Conservation (phyloP, 257 asterid genomes). For the Solanum tarapatanum region DNA sequence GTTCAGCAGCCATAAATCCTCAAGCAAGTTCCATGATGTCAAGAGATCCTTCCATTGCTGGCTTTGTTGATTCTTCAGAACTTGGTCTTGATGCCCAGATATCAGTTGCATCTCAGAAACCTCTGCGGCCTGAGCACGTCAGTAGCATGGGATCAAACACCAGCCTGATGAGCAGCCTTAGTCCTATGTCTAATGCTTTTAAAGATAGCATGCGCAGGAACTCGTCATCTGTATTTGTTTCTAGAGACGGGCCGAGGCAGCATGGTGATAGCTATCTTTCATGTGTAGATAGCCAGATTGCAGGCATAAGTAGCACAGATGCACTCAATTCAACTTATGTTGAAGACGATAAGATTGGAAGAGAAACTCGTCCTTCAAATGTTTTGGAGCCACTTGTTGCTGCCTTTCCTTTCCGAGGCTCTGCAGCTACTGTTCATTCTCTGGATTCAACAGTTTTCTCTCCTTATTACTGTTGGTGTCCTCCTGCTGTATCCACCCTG, state of each 20-base stretch:
- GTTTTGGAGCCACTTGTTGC: slow-evolving; percentile 23
- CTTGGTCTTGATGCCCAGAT: slow-evolving; percentile 24
- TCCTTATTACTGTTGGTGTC: slow-evolving; percentile 92
- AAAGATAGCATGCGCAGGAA: slow-evolving; percentile 48
- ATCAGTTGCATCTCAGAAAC: slow-evolving; percentile 24
- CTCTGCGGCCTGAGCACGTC: slow-evolving; percentile 32
- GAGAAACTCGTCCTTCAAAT: slow-evolving; percentile 20
- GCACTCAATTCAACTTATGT: slow-evolving; percentile 17
- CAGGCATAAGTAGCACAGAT: slow-evolving; percentile 17
- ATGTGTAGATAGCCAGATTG: slow-evolving; percentile 19
- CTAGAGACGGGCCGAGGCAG: slow-evolving; percentile 40
- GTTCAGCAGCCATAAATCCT: slow-evolving; percentile 33
- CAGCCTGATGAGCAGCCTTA: slow-evolving; percentile 39
- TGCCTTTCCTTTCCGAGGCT: slow-evolving; percentile 20
- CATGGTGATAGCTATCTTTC: slow-evolving; percentile 34
- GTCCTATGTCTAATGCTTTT: slow-evolving; percentile 57
- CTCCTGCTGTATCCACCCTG: slow-evolving; percentile 47
- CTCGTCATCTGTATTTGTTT: slow-evolving; percentile 30
- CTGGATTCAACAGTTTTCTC: slow-evolving; percentile 37
- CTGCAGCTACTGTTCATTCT: slow-evolving; percentile 24
- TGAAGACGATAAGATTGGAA: slow-evolving; percentile 25
- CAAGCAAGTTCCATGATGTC: slow-evolving; percentile 15
- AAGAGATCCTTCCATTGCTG: slow-evolving; percentile 17
- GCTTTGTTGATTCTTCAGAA: slow-evolving; percentile 28
- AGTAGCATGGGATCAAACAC: slow-evolving; percentile 38